Conservation (phyloP, 495 filamentous ascomycete genomes). For the Neurospora sp. region DNA sequence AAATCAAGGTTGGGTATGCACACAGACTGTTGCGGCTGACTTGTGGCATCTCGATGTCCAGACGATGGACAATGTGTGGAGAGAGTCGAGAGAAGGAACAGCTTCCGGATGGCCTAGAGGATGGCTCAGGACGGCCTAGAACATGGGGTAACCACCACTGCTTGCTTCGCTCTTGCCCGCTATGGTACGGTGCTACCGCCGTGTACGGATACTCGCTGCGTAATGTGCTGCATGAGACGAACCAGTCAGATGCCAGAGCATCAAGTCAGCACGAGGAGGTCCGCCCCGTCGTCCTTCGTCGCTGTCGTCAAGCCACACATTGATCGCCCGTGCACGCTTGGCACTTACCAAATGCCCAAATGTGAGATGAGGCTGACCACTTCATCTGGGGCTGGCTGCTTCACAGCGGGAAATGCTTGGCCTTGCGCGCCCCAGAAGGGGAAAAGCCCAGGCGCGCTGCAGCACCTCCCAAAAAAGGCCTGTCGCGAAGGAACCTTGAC, state of each 20-base stretch:
- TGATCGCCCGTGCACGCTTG: neutral
- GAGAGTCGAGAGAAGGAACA: neutral
- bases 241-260: neutral
- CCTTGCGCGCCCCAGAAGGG: neutral
- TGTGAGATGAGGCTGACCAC: neutral
- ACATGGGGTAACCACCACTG: neutral
- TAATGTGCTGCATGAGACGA: neutral
- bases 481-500: neutral
- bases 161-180: neutral
- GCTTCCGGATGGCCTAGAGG: neutral
- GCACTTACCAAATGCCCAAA: neutral
- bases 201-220: neutral
- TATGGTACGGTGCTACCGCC: neutral
- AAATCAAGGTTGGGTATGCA: neutral
- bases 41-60: neutral
- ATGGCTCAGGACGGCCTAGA: neutral
- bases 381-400: neutral
- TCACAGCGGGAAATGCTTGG: neutral
- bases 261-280: neutral
- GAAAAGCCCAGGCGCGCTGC: slow-evolving; percentile 12
- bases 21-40: neutral
- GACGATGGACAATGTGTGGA: neutral
- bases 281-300: neutral
- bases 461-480: slow-evolving; percentile 14
- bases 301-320: neutral